Conservation (phyloP, 805 yeast genomes). For the Ogataea naganishii region DNA sequence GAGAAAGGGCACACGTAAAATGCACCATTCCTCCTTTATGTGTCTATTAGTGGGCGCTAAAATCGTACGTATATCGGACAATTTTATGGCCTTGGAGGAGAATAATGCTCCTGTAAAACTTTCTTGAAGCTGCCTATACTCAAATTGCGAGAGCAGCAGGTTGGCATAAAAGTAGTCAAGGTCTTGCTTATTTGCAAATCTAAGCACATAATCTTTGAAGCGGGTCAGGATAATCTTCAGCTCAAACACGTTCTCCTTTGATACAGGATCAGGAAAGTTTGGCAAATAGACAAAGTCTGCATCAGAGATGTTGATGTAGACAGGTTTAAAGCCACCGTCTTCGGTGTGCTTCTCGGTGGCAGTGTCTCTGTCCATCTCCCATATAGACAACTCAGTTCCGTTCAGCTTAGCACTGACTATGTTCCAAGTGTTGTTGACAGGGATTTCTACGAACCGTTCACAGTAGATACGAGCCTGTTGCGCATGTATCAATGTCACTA, state of each 20-base stretch:
- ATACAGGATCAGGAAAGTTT: constrained; percentile 1
- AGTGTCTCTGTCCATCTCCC: constrained; percentile 29
- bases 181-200: constrained; percentile 17
- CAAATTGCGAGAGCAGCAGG: constrained; percentile 46
- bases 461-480: constrained; percentile 62
- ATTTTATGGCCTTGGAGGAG: constrained; percentile 45
- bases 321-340: constrained; percentile 35
- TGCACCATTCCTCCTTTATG: constrained; percentile 51
- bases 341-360: constrained; percentile 18
- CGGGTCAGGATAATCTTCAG: constrained; percentile 17
- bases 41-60: constrained; percentile 40
- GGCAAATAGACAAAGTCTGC: constrained; percentile 17
- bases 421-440: constrained; percentile 14
- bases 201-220: constrained; percentile 13
- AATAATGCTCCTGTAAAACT: constrained; percentile 58
- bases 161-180: constrained; percentile 31
- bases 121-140: constrained; percentile 47
- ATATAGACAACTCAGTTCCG: constrained; percentile 47
- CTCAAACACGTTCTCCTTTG: constrained; percentile 6
- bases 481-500: constrained; percentile 59
- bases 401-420: constrained; percentile 23
- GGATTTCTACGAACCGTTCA: constrained; percentile 24
- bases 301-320: constrained; percentile 46
- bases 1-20: constrained; percentile 43
- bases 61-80: constrained; percentile 51